These are phyloP conservation scores for Posidonia australis DNA, from an alignment of 106 monocot genomes.

Conservation along the genomic window DNA sequence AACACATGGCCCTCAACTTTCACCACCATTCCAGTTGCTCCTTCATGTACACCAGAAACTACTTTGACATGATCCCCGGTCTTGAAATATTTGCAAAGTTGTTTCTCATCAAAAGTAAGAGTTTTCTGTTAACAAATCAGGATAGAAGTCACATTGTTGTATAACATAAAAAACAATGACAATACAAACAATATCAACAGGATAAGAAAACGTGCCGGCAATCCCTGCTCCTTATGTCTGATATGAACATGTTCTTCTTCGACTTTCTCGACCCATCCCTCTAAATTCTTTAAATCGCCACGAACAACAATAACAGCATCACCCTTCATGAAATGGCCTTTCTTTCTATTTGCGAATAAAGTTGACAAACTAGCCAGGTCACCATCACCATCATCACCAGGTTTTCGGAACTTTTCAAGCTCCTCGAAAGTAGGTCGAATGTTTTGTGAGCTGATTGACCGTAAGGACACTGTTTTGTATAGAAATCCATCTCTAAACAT, in stretches of 20 bases:
- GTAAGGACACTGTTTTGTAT: constrained; percentile 73
- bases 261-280: constrained; percentile 97
- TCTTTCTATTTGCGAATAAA: constrained; percentile 93
- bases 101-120: constrained; percentile 85
- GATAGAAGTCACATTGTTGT: neutral
- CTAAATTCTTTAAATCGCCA: constrained; percentile 90
- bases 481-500: constrained; percentile 96
- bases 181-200: neutral
- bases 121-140: constrained; percentile 45
- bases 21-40: constrained; percentile 97
- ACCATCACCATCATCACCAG: constrained; percentile 77
- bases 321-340: constrained; percentile 96
- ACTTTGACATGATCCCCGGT: constrained; percentile 99
- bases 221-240: constrained; percentile 62
- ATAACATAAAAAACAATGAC: neutral
- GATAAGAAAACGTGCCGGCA: constrained; percentile 42
- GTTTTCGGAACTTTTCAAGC: constrained; percentile 85
- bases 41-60: constrained; percentile 86
- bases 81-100: constrained; percentile 95
- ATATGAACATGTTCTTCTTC: constrained; percentile 93
- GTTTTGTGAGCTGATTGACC: constrained; percentile 61
- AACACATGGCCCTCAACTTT: constrained; percentile 94
- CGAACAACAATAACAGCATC: constrained; percentile 88
- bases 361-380: constrained; percentile 74
- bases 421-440: constrained; percentile 96